Conservation (phyloP, 2,329 filamentous ascomycete genomes). For the Neodidymelliopsis sp. region DNA sequence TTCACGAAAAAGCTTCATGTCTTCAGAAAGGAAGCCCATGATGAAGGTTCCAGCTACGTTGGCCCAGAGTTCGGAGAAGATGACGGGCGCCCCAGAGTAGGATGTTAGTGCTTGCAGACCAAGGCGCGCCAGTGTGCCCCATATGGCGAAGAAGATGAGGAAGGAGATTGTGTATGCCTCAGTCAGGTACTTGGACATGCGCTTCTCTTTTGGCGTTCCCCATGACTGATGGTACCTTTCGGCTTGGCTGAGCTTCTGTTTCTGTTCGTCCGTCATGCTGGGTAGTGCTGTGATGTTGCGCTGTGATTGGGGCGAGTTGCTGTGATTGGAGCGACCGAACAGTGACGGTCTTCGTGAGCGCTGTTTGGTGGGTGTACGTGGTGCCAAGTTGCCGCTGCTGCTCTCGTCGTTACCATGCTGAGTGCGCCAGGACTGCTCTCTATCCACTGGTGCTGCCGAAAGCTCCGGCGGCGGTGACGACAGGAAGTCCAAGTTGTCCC, state of each 20-base stretch:
- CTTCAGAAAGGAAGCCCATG: slow-evolving; percentile 86
- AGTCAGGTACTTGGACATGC: slow-evolving; percentile 43
- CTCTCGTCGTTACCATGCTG: neutral
- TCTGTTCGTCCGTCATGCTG: slow-evolving; percentile 20
- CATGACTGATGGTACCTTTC: slow-evolving; percentile 21
- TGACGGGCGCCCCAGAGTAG: slow-evolving; percentile 78
- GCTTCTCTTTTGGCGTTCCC: slow-evolving; percentile 19
- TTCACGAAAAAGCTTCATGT: slow-evolving; percentile 74
- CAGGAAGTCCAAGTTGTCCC: slow-evolving; percentile 33
- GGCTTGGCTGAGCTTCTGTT: slow-evolving; percentile 15
- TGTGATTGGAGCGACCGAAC: slow-evolving; percentile 10
- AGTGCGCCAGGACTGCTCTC: slow-evolving; percentile 3
- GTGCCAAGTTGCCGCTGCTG: slow-evolving; percentile 4
- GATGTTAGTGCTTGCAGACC: slow-evolving; percentile 80
- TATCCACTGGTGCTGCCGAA: neutral
- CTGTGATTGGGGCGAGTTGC: slow-evolving; percentile 24
- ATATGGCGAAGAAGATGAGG: slow-evolving; percentile 82
- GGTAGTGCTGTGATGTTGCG: slow-evolving; percentile 42
- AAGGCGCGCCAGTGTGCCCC: slow-evolving; percentile 83
- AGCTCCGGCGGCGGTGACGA: slow-evolving; percentile 29
- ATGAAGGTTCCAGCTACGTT: slow-evolving; percentile 83
- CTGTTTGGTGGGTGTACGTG: slow-evolving; percentile 15
- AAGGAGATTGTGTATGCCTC: slow-evolving; percentile 74
- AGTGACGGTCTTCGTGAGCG: slow-evolving; percentile 20
- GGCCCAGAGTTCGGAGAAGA: slow-evolving; percentile 82